Percentiles rank a stretch among this genome's conserved stretches.
These are phyloP conservation scores for Bisporella sp. DNA, from an alignment of 2,329 filamentous ascomycete genomes.

Conservation along the genomic window DNA sequence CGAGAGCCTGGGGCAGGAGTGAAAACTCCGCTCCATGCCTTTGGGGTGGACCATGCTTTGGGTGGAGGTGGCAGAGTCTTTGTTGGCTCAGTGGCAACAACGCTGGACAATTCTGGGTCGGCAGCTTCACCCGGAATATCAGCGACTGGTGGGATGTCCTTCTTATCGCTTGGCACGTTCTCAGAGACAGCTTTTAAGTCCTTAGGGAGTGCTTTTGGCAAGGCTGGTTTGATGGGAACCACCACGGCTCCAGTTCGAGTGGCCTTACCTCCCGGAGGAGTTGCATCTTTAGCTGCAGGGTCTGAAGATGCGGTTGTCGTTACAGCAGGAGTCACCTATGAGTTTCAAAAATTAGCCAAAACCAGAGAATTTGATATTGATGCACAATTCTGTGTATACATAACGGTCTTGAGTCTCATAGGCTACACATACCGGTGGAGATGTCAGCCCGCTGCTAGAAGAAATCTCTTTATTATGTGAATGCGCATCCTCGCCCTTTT, in stretches of 20 bases:
- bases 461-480: too few species aligned
- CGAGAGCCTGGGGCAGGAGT: slow-evolving; percentile 35
- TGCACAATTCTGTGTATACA: too few species aligned
- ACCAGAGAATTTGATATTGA: too few species aligned
- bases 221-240: slow-evolving; percentile 41
- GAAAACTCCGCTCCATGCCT: slow-evolving; percentile 65
- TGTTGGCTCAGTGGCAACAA: slow-evolving; percentile 19
- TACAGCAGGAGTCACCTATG: too few species aligned
- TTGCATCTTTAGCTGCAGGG: slow-evolving; percentile 16
- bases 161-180: slow-evolving; percentile 9
- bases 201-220: slow-evolving; percentile 36
- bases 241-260: slow-evolving; percentile 26
- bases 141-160: slow-evolving; percentile 6
- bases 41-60: slow-evolving; percentile 38
- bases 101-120: background rate
- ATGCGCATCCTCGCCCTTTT: too few species aligned
- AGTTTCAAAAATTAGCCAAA: too few species aligned
- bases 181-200: slow-evolving; percentile 11
- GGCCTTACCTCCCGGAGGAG: slow-evolving; percentile 19
- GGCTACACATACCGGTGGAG: too few species aligned
- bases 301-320: slow-evolving; percentile 26
- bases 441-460: too few species aligned
- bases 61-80: slow-evolving; percentile 33
- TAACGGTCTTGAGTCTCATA: too few species aligned
- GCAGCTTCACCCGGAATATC: slow-evolving; percentile 8